Evolutionary conservation across 2,329 filamentous ascomycete species (phyloP), one percentile per base, ranked within the genome.

Genomic region (Mycosphaerelloides madeirae): DNA sequence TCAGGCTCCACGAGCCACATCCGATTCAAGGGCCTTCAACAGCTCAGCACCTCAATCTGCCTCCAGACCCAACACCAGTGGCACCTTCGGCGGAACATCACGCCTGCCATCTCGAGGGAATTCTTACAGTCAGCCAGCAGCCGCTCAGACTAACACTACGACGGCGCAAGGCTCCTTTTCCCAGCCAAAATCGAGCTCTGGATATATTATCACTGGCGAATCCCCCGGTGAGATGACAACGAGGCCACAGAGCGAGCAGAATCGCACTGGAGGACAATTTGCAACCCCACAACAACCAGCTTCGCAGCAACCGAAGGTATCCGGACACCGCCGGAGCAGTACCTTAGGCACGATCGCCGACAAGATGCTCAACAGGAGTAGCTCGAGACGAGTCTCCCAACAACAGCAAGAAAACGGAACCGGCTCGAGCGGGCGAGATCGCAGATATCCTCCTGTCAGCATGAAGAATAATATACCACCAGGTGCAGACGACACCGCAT

Each of bases 151-250:
- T 48, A 89, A 89, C 38, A 84, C 85, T 56, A 93, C 89, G 41
- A 95, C 93, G 65, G 89, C 80, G 3, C 86, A 95, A 65, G 91
- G 89, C 52, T 85, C 85, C 52, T 88, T 97, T 58, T 86, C 93
- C 54, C 91, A 95, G 69, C 76, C 67, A 54, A 79, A 77, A 65
- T 71, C 76, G 75, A 76, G 66, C 69, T 75, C 52, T 80, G 83
- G 59, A 29, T 87, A 89, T 62, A 79, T 80, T 38, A 88, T 91
- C 25, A 85, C 84, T 25, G 79, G 78, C 25, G 67, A 73, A n/a
- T 70, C 76, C 29, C 66, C 71, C 32, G 70, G 73, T 31, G 65
- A 70, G 34, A 59, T 60, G 58, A 80, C 16, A 18, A 33, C 72
- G 63, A 80, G 63, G 71, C 84, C 74, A 61, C 84, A 69, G 55